Evolutionary conservation across 2,329 filamentous ascomycete genomes (phyloP).

Genomic region (Trichoderma semiorbis): DNA sequence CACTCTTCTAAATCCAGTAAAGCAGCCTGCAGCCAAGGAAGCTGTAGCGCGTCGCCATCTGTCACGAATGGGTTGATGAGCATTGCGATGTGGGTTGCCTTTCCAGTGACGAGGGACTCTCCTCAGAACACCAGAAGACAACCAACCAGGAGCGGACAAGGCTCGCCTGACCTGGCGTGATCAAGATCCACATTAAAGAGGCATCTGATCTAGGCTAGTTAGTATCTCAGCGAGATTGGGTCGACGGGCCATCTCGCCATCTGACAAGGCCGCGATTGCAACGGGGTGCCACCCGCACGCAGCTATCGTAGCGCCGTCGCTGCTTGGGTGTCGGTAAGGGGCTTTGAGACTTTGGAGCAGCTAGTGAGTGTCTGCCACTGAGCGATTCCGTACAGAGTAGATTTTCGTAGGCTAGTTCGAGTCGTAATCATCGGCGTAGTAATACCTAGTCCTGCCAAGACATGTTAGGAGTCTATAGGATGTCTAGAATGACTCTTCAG

Average conservation of each 20-base stretch:
- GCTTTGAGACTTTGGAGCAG: not conserved
- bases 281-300: slow-evolving; percentile 17
- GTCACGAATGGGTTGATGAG: not conserved
- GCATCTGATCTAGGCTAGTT: slow-evolving; percentile 21
- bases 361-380: not conserved
- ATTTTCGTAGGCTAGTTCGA: not conserved
- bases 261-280: slow-evolving; percentile 12
- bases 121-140: not conserved
- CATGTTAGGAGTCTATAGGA: not conserved
- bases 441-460: not conserved
- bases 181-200: slow-evolving; percentile 21
- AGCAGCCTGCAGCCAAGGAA: not conserved
- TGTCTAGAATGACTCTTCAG: not conserved
- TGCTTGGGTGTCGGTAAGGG: not conserved
- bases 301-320: slow-evolving; percentile 12
- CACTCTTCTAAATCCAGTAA: not conserved
- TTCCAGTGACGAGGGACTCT: not conserved
- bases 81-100: not conserved
- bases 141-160: slow-evolving; percentile 6
- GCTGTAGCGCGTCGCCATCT: not conserved
- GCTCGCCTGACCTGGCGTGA: slow-evolving; percentile 22
- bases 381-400: not conserved
- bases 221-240: slow-evolving; percentile 23
- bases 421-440: not conserved
- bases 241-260: slow-evolving; percentile 20